phyloP scores from a whole-genome alignment of 2,329 filamentous ascomycete species.

The Epichloe festucae region DNA sequence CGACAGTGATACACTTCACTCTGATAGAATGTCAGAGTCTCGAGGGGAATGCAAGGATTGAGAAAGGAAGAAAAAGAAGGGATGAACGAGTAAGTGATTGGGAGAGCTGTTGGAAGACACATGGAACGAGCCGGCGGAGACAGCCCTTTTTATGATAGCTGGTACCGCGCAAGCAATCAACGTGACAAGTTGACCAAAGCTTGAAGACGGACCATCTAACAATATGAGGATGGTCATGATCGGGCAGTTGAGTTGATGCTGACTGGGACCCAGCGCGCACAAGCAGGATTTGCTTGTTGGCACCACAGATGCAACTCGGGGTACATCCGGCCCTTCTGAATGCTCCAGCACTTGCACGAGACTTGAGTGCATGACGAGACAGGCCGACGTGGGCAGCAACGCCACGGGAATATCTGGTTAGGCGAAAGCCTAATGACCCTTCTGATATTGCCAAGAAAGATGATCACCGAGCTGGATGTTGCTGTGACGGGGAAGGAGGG shows the following conservation, averaged over 20 bases:
- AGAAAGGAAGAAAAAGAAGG: not conserved
- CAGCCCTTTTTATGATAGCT: not conserved
- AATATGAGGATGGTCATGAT: not conserved
- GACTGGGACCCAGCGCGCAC: not conserved
- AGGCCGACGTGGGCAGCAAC: not conserved
- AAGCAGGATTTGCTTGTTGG: not conserved
- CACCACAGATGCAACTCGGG: not conserved
- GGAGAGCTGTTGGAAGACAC: not conserved
- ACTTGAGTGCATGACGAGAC: conserved; percentile 4
- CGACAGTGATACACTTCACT: not conserved
- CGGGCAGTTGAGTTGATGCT: not conserved
- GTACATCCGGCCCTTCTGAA: conserved; percentile 1
- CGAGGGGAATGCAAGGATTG: not conserved
- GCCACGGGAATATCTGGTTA: not conserved
- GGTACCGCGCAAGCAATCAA: not conserved
- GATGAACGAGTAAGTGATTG: not conserved
- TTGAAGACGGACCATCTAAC: not conserved
- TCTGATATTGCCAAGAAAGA: not conserved
- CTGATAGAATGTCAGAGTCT: not conserved
- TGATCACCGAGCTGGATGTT: not conserved
- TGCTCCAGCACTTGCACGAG: conserved; percentile 6
- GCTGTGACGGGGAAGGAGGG: not conserved
- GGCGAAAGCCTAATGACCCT: not conserved
- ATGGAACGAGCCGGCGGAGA: not conserved
- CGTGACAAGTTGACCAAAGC: not conserved